Evolutionary conservation across 1,284 basidiomycete species (phyloP), one percentile per base, ranked within the genome.

Genomic region (Malassezia slooffiae): DNA sequence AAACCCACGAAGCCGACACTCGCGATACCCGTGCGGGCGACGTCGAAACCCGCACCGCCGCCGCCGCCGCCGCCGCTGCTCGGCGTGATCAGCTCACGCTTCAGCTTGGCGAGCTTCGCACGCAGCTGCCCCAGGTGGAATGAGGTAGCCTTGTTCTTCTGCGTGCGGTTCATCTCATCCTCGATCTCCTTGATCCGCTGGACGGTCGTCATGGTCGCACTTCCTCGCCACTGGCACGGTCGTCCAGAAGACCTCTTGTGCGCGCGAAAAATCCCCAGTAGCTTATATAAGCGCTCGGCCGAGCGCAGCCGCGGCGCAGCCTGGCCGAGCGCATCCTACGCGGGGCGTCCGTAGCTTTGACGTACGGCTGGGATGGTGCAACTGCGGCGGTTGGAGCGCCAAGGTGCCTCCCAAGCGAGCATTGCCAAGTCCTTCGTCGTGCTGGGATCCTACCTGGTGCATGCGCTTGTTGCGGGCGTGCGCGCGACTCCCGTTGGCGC

Each of bases 121-220:
- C 95, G 96, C 68, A 96, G 80, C 73, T 95, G 88, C 44, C 91
- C 91, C 52, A 93, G 73, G 74, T 95, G 90, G 72, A 90, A 93
- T 20, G 50, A 50, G 4, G 54, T 54, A 16, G 57, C 75, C 80
- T 97, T 97, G 74, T 97, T 96, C 75, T 91, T 93, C 77, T 95
- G 84, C 50, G 26, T 47, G 49, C 60, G 63, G 50, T 48, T 54
- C 57, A 67, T 64, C 58, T 67, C 63, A 60, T 67, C 63, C 51
- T 67, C 64, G 46, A 67, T 60, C 49, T 67, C 64, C 37, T 65
- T 65, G 57, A 67, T 67, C 49, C 55, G 56, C 46, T 62, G 60
- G 3, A 67, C 58, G 38, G 57, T 60, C 48, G 59, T 58, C 54
- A 32, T 21, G 21, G 21, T 7, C 28, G 36, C 42, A n/a, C 41